Base-by-base conservation (phyloP, 1,139 yeast genomes). In the Trichomonascaceae sp. region DNA sequence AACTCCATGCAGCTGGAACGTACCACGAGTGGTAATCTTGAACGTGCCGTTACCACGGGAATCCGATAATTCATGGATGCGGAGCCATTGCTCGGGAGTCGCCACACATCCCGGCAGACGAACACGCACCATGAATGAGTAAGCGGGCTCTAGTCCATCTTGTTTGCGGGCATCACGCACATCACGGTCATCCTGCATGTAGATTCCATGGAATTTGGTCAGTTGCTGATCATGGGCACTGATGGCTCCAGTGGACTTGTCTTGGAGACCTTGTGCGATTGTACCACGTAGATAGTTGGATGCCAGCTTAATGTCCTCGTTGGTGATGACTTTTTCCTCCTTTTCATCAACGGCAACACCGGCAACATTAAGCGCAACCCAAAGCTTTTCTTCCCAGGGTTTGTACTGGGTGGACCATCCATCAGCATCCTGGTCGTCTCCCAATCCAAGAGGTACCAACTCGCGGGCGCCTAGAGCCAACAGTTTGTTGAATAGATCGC, bases 181-280 rank as follows among this genome's bases (percentile, higher is more conserved):
- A 60, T 89, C 98, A 63, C 98, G 82, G 56, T 89, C 97, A 59
- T 89, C 97, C 65, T 89, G 98, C 94, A 87, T 85, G 59, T 89
- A 89, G 46, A 87, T 85, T 61, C 98, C 98, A 57, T 89, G 97
- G 72, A 89, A 89, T 60, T 89, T 89, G 46, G 96, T 85, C 57
- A 89, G 63, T 61, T 85, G 96, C 62, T 85, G 94, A 59, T 85
- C 96, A 39, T 72, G 73, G n/a, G 96, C 92, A 45, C 80, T 70
- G 46, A 89, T 81, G 13, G 95, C 87, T 44, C 97, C 96, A 14
- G 97, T 87, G 3, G 87, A 68, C 43, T 71, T 69, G 55, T 89
- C 97, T 37, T 60, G 55, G 43, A 89, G 69, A 18, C 87, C 96
- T 57, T 80, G 93, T 26, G 74, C 92, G 57, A 89, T 87, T 1